Evolutionary conservation across 108 stramenopile species (phyloP), one percentile per base, ranked within the genome.

Genomic region (Cyclotella kingstonii): DNA sequence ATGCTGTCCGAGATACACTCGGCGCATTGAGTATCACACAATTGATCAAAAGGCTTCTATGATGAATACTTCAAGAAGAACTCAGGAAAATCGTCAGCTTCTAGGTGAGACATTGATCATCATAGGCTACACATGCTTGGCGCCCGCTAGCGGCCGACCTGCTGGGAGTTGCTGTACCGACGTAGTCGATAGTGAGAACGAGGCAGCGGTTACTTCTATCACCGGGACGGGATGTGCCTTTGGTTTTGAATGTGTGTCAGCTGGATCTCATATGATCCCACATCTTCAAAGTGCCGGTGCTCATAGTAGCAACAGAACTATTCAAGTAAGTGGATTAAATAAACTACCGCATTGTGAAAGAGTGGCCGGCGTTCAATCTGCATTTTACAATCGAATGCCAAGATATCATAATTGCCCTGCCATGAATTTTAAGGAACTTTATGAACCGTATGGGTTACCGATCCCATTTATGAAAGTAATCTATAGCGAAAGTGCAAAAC

Each of bases 91-190:
- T n/a, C n/a, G n/a, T n/a, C n/a, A n/a, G n/a, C n/a, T n/a, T n/a
- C n/a, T n/a, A n/a, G n/a, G n/a, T n/a, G n/a, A n/a, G n/a, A n/a
- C n/a, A n/a, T n/a, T n/a, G n/a, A n/a, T n/a, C n/a, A n/a, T n/a
- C n/a, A n/a, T n/a, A n/a, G 45, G 45, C 19, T 46, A 3, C 45
- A 18, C 45, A 18, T 46, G 45, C 23, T 22, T 46, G 2, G 45
- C n/a, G 45, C 2, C 23, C 45, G 45, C 11, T 10, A 10, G 45
- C 19, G 45, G 45, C 45, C 9, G 23, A 2, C 45, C 19, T 46
- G 14, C 45, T 18, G 45, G 45, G 23, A 22, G 29, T 9, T 52
- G 50, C 50, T 52, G 50, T 7, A 19, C 14, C 9, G 50, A 52
- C 50, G 50, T 31, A 6, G 50, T 30, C 5, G 36, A 38, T 11